These are phyloP conservation scores for Pezicula neosporulosa DNA, from an alignment of 2,329 filamentous ascomycete genomes.

Conservation along the genomic window DNA sequence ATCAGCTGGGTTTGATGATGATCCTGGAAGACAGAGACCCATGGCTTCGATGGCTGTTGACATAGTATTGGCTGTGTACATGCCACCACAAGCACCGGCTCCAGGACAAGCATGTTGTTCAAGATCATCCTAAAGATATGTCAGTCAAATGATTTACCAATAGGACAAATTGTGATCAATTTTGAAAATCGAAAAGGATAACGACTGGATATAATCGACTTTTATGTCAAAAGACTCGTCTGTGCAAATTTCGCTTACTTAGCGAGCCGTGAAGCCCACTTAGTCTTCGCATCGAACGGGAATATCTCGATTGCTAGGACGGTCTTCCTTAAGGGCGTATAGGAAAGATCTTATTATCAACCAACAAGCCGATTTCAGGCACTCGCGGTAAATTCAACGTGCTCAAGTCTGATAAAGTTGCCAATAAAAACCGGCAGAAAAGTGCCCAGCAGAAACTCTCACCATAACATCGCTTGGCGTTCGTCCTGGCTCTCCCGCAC, in stretches of 20 bases:
- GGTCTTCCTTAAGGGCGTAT: too few relatives aligned
- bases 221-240: background rate
- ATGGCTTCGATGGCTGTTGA: constrained; percentile 70
- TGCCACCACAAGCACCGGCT: constrained; percentile 67
- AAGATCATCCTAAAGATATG: constrained; percentile 53
- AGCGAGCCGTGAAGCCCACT: background rate
- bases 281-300: background rate
- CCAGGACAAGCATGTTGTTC: constrained; percentile 67
- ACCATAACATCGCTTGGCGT: constrained; percentile 71
- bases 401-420: too few relatives aligned
- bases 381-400: too few relatives aligned
- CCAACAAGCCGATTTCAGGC: too few relatives aligned
- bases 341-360: too few relatives aligned
- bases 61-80: constrained; percentile 80
- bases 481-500: constrained; percentile 58
- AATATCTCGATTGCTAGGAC: too few relatives aligned
- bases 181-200: too few relatives aligned
- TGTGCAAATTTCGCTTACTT: background rate
- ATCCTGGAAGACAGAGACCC: constrained; percentile 65
- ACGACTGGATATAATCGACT: too few relatives aligned
- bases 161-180: too few relatives aligned
- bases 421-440: too few relatives aligned
- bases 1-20: constrained; percentile 64
- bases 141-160: background rate
- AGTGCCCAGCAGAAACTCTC: background rate